phyloP scores from a whole-genome alignment of 2,329 filamentous ascomycete genomes.

The Neurospora sp. region DNA sequence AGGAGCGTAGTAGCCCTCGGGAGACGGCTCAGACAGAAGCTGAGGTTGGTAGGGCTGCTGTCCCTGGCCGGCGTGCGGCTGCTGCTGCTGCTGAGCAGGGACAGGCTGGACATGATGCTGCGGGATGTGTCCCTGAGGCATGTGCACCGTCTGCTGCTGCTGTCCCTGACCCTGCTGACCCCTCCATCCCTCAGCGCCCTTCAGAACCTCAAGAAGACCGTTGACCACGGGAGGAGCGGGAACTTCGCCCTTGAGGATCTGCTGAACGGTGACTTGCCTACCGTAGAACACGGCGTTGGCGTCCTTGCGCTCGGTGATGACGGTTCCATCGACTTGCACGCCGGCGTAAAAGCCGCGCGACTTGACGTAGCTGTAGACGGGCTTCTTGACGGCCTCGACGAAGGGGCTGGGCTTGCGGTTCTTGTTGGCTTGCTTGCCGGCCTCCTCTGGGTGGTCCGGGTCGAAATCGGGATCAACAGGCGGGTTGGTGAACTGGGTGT shows the following conservation, averaged over 20 bases:
- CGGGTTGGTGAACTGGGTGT: conserved; percentile 6
- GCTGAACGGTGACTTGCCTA: conserved; percentile 36
- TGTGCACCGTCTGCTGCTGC: background rate
- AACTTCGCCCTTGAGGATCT: conserved; percentile 38
- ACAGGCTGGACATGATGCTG: background rate
- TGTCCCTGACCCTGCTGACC: conserved; percentile 4
- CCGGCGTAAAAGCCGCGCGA: conserved; percentile 82
- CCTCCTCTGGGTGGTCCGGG: conserved; percentile 6
- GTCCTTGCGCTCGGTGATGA: conserved; percentile 76
- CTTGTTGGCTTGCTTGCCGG: conserved; percentile 8
- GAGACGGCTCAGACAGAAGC: background rate
- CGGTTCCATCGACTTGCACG: conserved; percentile 76
- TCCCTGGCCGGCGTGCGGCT: background rate
- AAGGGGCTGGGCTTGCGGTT: conserved; percentile 18
- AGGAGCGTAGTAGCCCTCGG: background rate
- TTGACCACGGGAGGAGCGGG: conserved; percentile 21
- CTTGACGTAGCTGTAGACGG: conserved; percentile 66
- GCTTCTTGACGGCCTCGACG: conserved; percentile 24
- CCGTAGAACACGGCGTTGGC: conserved; percentile 85
- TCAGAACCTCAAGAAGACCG: conserved; percentile 26
- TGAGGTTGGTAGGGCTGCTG: background rate
- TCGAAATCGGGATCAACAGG: conserved; percentile 5
- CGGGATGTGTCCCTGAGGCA: background rate
- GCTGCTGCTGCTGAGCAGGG: background rate
- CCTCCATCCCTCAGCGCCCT: conserved; percentile 24